Percentiles rank a stretch among this genome's conserved stretches.
These are phyloP conservation scores for Penicillium oxalicum DNA, from an alignment of 2,329 filamentous ascomycete species.

Conservation along the genomic window DNA sequence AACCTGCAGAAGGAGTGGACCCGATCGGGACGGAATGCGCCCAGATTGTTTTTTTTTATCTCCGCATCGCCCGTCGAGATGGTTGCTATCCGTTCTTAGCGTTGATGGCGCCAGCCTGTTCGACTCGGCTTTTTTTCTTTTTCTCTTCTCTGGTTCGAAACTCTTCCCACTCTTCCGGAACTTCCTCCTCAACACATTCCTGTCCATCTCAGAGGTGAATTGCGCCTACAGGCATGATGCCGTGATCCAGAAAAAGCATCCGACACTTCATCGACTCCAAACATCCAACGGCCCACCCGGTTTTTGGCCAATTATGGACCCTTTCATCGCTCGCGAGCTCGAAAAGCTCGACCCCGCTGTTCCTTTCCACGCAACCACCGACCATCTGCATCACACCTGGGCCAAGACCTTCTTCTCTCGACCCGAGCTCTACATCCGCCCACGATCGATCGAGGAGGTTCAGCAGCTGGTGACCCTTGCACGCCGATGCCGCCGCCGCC, in stretches of 20 bases:
- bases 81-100: too few relatives aligned
- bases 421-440: constrained; percentile 87
- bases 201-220: too few relatives aligned
- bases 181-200: too few relatives aligned
- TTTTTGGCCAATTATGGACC: constrained; percentile 32
- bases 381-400: constrained; percentile 85
- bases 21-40: too few relatives aligned
- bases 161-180: too few relatives aligned
- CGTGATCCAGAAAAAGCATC: background rate
- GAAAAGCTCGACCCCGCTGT: constrained; percentile 55
- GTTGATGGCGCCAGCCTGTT: too few relatives aligned
- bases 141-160: too few relatives aligned
- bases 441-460: constrained; percentile 70
- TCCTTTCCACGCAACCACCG: constrained; percentile 67
- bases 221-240: too few relatives aligned
- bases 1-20: too few relatives aligned
- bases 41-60: too few relatives aligned
- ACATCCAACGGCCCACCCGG: background rate
- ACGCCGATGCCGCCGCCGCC: constrained; percentile 68
- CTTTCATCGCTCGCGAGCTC: constrained; percentile 50
- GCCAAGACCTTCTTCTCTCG: constrained; percentile 83
- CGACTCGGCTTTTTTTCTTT: too few relatives aligned
- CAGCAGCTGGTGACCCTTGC: constrained; percentile 78
- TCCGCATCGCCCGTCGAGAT: too few relatives aligned
- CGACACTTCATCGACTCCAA: constrained; percentile 6